A percentile compares a stretch with the other conserved stretches of the same genome.
These are phyloP conservation scores for Calonectria henricotiae DNA, from an alignment of 2,329 filamentous ascomycete genomes.

Conservation along the genomic window DNA sequence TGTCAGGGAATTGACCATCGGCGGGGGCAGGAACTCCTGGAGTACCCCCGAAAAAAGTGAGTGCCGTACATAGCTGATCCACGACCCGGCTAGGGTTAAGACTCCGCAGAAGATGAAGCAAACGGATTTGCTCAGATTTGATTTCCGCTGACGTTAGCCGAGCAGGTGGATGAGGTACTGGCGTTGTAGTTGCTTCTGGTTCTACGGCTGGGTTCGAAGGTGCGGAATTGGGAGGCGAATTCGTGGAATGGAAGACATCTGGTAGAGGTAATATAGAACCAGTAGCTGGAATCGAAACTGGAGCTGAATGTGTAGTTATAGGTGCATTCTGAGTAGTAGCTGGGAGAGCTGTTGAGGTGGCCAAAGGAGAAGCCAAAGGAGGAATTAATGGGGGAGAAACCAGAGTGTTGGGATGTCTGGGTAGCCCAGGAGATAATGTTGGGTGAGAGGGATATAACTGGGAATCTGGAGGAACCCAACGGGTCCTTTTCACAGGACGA, in stretches of 20 bases:
- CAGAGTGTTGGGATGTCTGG: constrained; percentile 16
- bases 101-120: constrained; percentile 71
- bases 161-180: constrained; percentile 38
- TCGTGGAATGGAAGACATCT: background rate
- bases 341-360: constrained; percentile 17
- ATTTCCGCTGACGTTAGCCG: constrained; percentile 61
- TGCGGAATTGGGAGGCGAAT: background rate
- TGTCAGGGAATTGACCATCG: constrained; percentile 70
- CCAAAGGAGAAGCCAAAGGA: constrained; percentile 21
- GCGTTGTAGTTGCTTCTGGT: constrained; percentile 16
- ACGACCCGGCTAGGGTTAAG: constrained; percentile 72
- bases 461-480: constrained; percentile 51
- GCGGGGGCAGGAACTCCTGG: constrained; percentile 71
- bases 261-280: constrained; percentile 2
- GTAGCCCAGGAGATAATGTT: background rate
- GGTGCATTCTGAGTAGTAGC: constrained; percentile 3
- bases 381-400: constrained; percentile 20
- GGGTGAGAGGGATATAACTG: constrained; percentile 21
- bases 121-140: constrained; percentile 73
- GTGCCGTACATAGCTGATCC: constrained; percentile 75
- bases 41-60: constrained; percentile 76
- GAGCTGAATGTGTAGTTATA: background rate
- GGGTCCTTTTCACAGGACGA: constrained; percentile 65
- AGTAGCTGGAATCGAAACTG: background rate
- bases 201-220: background rate